Evolutionary conservation across 257 asterid genomes (phyloP).

Genomic region (Nicotiana otophora): DNA sequence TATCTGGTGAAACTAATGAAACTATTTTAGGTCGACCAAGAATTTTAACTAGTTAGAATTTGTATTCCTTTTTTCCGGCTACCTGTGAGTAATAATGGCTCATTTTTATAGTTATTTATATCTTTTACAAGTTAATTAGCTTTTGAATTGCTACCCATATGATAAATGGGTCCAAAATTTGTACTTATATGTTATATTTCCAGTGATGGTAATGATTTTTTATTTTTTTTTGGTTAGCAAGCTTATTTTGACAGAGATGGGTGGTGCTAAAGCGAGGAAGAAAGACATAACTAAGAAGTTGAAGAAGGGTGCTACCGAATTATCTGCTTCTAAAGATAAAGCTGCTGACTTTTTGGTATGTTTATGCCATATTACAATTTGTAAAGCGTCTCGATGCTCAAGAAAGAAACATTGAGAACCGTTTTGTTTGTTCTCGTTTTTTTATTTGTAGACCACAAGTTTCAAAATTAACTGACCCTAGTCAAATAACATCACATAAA

Average conservation of each 20-base stretch:
- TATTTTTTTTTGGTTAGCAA: background rate
- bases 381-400: background rate
- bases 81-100: background rate
- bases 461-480: background rate
- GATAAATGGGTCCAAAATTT: background rate
- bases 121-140: background rate
- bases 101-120: background rate
- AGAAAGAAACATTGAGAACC: background rate
- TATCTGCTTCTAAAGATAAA: constrained; percentile 37
- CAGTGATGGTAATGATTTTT: background rate
- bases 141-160: background rate
- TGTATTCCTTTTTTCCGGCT: background rate
- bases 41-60: background rate
- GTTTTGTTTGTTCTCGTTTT: background rate
- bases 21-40: background rate
- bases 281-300: constrained; percentile 25
- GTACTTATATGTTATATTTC: background rate
- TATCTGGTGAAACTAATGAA: background rate
- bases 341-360: constrained; percentile 61
- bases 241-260: constrained; percentile 27
- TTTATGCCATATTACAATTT: background rate
- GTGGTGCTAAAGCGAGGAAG: constrained; percentile 46
- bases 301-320: constrained; percentile 50
- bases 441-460: background rate
- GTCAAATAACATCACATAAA: too few relatives aligned